phyloP scores from a whole-genome alignment of 148 eudicot species.

The Camellia lanceoleosa region DNA sequence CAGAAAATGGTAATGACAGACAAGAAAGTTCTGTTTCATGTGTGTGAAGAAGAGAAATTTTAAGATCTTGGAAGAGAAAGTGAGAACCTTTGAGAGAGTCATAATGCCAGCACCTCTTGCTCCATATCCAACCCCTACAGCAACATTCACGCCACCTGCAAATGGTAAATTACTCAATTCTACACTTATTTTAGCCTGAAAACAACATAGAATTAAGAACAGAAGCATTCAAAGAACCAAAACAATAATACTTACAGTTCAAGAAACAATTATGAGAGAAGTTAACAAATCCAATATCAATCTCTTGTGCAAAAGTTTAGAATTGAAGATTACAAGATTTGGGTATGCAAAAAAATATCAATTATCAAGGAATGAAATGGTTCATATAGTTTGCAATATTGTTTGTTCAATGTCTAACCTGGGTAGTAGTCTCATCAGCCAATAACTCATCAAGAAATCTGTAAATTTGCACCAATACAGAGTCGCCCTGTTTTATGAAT shows the following conservation, averaged over 20 bases:
- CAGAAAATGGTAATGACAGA: constrained; percentile 20
- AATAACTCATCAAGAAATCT: background rate
- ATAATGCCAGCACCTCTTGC: constrained; percentile 91
- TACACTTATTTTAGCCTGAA: background rate
- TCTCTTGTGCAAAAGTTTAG: background rate
- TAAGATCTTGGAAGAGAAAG: constrained; percentile 19
- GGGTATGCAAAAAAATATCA: background rate
- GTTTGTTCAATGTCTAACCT: background rate
- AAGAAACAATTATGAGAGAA: background rate
- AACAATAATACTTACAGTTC: background rate
- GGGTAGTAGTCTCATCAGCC: background rate
- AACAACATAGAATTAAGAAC: background rate
- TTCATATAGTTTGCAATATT: background rate
- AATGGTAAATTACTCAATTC: constrained; percentile 48
- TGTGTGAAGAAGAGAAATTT: constrained; percentile 18
- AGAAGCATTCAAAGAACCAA: background rate
- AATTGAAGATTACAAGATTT: background rate
- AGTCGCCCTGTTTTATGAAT: constrained; percentile 1
- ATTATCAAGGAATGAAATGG: background rate
- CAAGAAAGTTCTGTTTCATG: constrained; percentile 11
- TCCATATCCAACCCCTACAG: constrained; percentile 77
- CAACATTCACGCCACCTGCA: constrained; percentile 49
- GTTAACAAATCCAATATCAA: background rate
- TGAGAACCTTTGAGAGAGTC: constrained; percentile 12
- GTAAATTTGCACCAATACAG: background rate